Evolutionary conservation across 2,329 filamentous ascomycete species (phyloP).

Genomic region (Botryotinia convoluta): DNA sequence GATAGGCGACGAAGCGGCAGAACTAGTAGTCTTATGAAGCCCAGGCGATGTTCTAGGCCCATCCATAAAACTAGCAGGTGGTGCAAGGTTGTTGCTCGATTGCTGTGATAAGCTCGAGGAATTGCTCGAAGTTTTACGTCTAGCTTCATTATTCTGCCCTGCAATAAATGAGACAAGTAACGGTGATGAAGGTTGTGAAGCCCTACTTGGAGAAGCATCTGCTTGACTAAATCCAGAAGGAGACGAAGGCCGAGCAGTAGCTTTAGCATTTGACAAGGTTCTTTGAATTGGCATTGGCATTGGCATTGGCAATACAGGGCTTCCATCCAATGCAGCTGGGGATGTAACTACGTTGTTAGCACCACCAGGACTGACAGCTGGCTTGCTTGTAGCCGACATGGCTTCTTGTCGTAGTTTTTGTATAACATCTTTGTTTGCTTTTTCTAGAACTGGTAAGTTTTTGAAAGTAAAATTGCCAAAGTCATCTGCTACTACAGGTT

Average conservation of each 20-base stretch:
- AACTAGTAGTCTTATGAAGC: constrained; percentile 58
- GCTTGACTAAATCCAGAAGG: constrained; percentile 77
- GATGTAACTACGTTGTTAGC: constrained; percentile 43
- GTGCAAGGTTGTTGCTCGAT: constrained; percentile 64
- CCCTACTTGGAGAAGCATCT: constrained; percentile 83
- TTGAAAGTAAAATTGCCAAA: constrained; percentile 98
- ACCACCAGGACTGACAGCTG: constrained; percentile 31
- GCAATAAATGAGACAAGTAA: constrained; percentile 96
- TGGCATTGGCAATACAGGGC: constrained; percentile 75
- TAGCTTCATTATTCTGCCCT: constrained; percentile 70
- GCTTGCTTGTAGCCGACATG: constrained; percentile 63
- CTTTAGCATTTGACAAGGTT: constrained; percentile 79
- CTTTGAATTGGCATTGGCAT: constrained; percentile 78
- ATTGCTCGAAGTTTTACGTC: constrained; percentile 88
- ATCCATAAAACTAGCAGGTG: constrained; percentile 67
- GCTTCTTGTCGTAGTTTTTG: constrained; percentile 93
- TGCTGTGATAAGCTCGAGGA: constrained; percentile 82
- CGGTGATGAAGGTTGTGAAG: constrained; percentile 81
- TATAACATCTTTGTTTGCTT: constrained; percentile 98
- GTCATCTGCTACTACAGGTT: constrained; percentile 84
- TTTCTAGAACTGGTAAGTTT: constrained; percentile 92
- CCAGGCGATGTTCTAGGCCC: constrained; percentile 60
- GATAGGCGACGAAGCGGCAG: constrained; percentile 52
- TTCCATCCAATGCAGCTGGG: constrained; percentile 75
- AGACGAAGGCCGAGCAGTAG: constrained; percentile 74